Conservation (phyloP, 2,329 filamentous ascomycete species). For the Epicoccum sorghinum region DNA sequence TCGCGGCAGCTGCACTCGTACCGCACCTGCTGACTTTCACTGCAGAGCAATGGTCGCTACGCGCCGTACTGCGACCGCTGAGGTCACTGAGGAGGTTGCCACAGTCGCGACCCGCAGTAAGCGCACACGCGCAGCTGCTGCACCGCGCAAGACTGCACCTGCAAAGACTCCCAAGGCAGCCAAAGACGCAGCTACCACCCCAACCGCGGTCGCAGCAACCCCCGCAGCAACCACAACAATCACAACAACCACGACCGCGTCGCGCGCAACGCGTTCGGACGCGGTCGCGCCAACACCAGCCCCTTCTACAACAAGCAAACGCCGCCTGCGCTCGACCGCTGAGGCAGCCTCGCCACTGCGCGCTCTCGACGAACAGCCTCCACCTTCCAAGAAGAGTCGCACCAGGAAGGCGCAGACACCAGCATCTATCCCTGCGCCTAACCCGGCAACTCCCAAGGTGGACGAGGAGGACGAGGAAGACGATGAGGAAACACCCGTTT, state of each 20-base stretch:
- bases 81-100: slow-evolving; percentile 15
- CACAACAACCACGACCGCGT: neutral
- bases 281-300: slow-evolving; percentile 13
- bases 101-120: slow-evolving; percentile 18
- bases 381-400: slow-evolving; percentile 20
- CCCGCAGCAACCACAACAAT: slow-evolving; percentile 11
- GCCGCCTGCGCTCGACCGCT: slow-evolving; percentile 22
- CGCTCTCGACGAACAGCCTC: slow-evolving; percentile 17
- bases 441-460: neutral
- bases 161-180: neutral
- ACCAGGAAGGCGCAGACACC: slow-evolving; percentile 11
- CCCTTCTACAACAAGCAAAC: slow-evolving; percentile 19
- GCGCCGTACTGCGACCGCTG: slow-evolving; percentile 14
- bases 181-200: neutral
- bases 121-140: slow-evolving; percentile 6
- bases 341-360: slow-evolving; percentile 25
- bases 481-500: slow-evolving; percentile 24
- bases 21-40: neutral
- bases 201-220: too few species aligned
- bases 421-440: neutral
- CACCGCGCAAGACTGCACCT: slow-evolving; percentile 17
- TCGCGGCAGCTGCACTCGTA: slow-evolving; percentile 8
- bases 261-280: slow-evolving; percentile 1
- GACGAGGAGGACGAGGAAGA: slow-evolving; percentile 18
- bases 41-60: slow-evolving; percentile 23